Evolutionary conservation across 495 filamentous ascomycete species (phyloP).

Genomic region (Penicillium arizonense): DNA sequence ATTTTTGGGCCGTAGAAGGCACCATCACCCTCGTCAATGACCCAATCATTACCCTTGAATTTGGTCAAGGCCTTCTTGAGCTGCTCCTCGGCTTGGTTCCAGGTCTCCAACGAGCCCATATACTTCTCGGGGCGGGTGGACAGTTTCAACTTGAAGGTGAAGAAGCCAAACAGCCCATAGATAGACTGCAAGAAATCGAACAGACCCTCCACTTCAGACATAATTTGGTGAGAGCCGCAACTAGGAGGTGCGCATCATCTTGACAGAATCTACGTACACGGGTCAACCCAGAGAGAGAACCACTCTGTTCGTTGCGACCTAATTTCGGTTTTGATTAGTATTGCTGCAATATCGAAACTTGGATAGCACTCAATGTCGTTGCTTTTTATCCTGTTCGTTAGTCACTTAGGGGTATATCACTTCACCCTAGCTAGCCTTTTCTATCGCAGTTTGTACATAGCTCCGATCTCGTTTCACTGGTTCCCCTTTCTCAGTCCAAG

Average conservation of each 20-base stretch:
- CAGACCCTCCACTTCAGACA: constrained; percentile 75
- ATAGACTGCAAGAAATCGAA: constrained; percentile 85
- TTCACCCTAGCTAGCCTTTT: too few species aligned
- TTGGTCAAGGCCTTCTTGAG: constrained; percentile 74
- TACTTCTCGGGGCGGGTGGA: constrained; percentile 93
- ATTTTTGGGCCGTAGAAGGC: constrained; percentile 98
- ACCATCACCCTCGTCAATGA: constrained; percentile 87
- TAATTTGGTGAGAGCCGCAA: constrained; percentile 65
- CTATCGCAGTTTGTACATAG: too few species aligned
- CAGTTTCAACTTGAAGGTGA: constrained; percentile 93
- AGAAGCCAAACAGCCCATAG: constrained; percentile 89
- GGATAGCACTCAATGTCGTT: too few species aligned
- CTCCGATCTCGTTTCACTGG: too few species aligned
- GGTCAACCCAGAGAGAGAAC: too few species aligned
- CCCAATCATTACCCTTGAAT: constrained; percentile 79
- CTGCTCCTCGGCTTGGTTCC: constrained; percentile 81
- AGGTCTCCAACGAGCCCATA: constrained; percentile 81
- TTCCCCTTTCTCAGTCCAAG: too few species aligned
- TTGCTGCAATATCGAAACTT: too few species aligned
- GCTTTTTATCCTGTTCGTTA: too few species aligned
- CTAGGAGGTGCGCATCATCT: constrained; percentile 95
- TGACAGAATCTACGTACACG: too few species aligned
- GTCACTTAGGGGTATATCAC: too few species aligned
- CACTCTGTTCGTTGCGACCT: too few species aligned
- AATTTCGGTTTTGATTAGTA: too few species aligned